Percentiles rank a stretch among this genome's conserved stretches.
phyloP scores from a whole-genome alignment of 2,329 filamentous ascomycete species.

The Nannizzia gypsea region DNA sequence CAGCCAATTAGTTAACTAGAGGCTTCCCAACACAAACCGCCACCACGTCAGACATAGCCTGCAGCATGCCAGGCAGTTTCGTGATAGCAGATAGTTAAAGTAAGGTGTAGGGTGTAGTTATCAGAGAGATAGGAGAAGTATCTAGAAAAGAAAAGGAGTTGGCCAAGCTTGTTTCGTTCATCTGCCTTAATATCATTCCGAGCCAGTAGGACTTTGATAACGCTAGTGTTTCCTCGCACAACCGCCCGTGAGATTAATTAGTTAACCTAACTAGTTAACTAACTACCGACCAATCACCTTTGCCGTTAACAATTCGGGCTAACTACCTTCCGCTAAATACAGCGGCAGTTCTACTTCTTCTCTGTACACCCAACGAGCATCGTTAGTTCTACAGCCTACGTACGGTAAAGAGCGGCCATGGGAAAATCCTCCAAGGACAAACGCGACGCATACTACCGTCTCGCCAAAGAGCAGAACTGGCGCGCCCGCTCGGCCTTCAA shows the following conservation, averaged over 20 bases:
- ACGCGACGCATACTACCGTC: constrained; percentile 91
- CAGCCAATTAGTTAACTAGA: too few species aligned
- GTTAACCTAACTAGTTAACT: too few species aligned
- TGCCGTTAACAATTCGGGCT: too few species aligned
- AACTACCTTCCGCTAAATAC: too few species aligned
- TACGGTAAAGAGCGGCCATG: constrained; percentile 43
- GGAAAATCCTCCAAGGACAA: constrained; percentile 98
- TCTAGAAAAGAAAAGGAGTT: neutral
- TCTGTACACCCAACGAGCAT: neutral
- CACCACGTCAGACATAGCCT: too few species aligned
- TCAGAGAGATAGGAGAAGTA: too few species aligned
- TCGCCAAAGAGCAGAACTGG: constrained; percentile 98
- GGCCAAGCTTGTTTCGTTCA: neutral
- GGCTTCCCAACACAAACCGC: too few species aligned
- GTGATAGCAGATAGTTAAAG: too few species aligned
- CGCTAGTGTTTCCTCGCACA: neutral
- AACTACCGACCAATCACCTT: too few species aligned
- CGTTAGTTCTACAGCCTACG: neutral
- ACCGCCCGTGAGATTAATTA: neutral
- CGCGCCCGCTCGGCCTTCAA: constrained; percentile 94
- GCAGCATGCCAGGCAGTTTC: too few species aligned
- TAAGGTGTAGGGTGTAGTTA: too few species aligned
- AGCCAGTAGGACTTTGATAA: neutral
- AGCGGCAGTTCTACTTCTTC: too few species aligned
- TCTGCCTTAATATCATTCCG: neutral